Conservation (phyloP, 2,329 filamentous ascomycete genomes). For the Sordariomycetes sp. region DNA sequence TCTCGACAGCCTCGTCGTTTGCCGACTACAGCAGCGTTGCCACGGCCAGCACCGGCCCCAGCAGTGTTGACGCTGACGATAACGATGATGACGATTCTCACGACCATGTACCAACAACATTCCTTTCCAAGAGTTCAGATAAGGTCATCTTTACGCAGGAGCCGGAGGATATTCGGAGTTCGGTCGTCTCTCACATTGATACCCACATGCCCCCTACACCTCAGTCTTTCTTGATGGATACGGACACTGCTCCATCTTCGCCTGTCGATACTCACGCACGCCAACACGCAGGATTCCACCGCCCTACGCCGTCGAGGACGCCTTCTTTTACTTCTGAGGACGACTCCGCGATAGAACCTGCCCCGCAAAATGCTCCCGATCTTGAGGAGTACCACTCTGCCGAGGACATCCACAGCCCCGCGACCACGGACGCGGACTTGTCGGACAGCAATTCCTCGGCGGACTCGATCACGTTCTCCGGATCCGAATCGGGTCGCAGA, state of each 20-base stretch:
- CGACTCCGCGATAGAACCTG: not conserved
- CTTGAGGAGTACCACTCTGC: not conserved
- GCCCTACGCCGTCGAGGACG: not conserved
- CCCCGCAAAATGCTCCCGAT: not conserved
- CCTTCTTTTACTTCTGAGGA: not conserved
- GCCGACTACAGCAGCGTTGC: slow-evolving; percentile 23
- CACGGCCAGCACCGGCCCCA: slow-evolving; percentile 22
- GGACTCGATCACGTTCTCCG: slow-evolving; percentile 3
- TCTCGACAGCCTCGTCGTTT: slow-evolving; percentile 21
- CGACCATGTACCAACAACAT: slow-evolving; percentile 3
- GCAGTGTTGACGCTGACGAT: slow-evolving; percentile 20
- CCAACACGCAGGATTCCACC: not conserved
- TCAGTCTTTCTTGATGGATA: not conserved
- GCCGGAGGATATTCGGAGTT: slow-evolving; percentile 3
- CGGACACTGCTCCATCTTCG: not conserved
- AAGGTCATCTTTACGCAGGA: slow-evolving; percentile 3
- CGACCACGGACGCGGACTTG: slow-evolving; percentile 1
- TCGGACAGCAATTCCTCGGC: slow-evolving; percentile 3
- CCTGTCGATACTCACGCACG: not conserved
- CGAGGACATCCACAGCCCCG: not conserved
- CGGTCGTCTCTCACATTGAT: slow-evolving; percentile 2
- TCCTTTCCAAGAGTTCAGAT: slow-evolving; percentile 2
- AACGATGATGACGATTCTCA: slow-evolving; percentile 1
- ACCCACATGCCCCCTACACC: slow-evolving; percentile 2
- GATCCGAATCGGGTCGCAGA: slow-evolving; percentile 1